Base-by-base conservation (phyloP, 1,284 basidiomycete species). In the Trichosporon faecale region DNA sequence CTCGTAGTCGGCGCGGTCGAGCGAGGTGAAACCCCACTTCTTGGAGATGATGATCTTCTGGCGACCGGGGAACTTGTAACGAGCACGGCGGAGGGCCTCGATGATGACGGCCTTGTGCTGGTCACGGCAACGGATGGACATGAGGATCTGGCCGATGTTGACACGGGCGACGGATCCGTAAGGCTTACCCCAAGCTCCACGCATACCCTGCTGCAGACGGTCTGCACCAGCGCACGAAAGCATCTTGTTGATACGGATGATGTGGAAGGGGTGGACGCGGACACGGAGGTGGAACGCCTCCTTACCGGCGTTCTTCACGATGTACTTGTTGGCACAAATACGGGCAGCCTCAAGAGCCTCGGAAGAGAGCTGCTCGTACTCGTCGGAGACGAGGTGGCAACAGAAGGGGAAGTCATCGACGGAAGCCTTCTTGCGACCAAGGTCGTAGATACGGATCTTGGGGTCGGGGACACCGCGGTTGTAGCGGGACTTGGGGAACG, bases 161-260 rank as follows among this genome's bases (percentile, higher is more conserved):
- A 82, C 80, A 76, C 81, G 81, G 68, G 81, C 80, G 72, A 83
- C 80, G 68, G 73, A 79, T 70, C 95, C 96, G 85, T 97, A 98
- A 66, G 96, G 95, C 88, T 98, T 98, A 80, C 96, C 96, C 95
- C 95, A 99, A 73, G 96, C 96, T 79, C 96, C 96, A 87, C 96
- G 94, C 96, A 99, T 98, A 86, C 96, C 96, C 71, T 96, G 97
- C 86, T 98, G 95, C 78, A 95, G 90, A 85, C 82, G 88, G 95
- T 98, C 96, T 80, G 96, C 95, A 83, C 96, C 96, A 79, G 96
- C 96, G 85, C 96, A 98, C 73, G 92, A 94, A 88, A 98, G 93
- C 93, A 98, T 98, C 91, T 99, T 99, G 93, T 99, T 98, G 91
- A 98, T 98, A 78, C 96, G 93, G 86, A 99, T 87, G 78, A 98